Percentiles rank a stretch among this genome's conserved stretches.
Conservation (phyloP, 176 grass and related monocot genomes). For the Avena atlantica region DNA sequence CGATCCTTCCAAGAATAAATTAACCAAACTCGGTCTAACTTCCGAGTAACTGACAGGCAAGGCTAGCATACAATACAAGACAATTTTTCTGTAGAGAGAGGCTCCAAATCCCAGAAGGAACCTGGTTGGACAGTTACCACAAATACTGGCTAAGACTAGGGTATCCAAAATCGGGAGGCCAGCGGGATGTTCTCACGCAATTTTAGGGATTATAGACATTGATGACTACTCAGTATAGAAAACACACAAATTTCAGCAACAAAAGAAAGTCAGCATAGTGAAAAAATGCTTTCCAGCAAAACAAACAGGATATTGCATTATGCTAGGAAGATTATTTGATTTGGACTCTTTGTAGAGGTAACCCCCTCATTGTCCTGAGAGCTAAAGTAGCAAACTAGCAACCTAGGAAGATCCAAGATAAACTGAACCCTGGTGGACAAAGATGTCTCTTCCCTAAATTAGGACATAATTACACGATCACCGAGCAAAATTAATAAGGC, state of each 20-base stretch:
- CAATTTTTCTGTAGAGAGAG: neutral
- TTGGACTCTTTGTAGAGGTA: neutral
- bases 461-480: conserved; percentile 1
- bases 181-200: neutral
- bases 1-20: conserved; percentile 34
- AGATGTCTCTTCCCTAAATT: conserved; percentile 19
- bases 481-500: conserved; percentile 39
- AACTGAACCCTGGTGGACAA: neutral
- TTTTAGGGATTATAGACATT: conserved; percentile 14
- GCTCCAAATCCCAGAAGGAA: neutral
- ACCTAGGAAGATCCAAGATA: conserved; percentile 32
- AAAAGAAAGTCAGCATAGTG: neutral
- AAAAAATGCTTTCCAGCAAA: neutral
- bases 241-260: conserved; percentile 4
- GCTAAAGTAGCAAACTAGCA: neutral
- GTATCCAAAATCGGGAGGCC: conserved; percentile 7
- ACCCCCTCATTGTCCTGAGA: neutral
- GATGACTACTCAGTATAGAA: conserved; percentile 5
- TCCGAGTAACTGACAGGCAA: neutral
- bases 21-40: neutral
- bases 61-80: neutral
- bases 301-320: neutral
- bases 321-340: conserved; percentile 2
- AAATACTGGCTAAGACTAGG: conserved; percentile 1
- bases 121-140: neutral